Evolutionary conservation across 2,329 filamentous ascomycete genomes (phyloP).

Genomic region (Pseudogymnoascus sp.): DNA sequence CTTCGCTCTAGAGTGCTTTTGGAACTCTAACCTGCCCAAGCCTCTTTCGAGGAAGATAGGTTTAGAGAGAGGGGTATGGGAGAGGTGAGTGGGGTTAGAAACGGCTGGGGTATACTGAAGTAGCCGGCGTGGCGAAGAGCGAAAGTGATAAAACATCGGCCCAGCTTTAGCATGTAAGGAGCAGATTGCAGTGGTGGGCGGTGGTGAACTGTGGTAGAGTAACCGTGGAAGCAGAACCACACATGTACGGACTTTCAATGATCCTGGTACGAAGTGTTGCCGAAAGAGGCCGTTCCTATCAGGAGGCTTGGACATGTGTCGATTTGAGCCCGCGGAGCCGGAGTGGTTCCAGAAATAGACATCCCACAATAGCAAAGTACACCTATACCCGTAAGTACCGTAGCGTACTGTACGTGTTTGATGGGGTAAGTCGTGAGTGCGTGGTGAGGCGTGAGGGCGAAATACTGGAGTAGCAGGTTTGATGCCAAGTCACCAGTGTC

Average conservation of each 20-base stretch:
- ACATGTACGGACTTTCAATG: conserved; percentile 5
- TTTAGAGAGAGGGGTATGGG: neutral
- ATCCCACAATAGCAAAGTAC: neutral
- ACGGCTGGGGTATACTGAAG: neutral
- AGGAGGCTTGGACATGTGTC: neutral
- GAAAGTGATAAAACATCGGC: conserved; percentile 6
- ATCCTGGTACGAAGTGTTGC: neutral
- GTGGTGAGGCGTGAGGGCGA: neutral
- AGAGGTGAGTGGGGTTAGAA: neutral
- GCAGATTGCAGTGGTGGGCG: neutral
- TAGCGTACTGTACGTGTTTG: neutral
- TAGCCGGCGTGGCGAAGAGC: neutral
- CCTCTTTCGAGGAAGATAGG: neutral
- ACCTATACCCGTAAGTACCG: neutral
- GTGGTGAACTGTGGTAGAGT: neutral
- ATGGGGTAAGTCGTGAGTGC: neutral
- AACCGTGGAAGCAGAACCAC: neutral
- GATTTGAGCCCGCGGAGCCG: conserved; percentile 6
- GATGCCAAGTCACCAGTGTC: conserved; percentile 2
- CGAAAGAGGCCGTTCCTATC: conserved; percentile 9
- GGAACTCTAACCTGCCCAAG: conserved; percentile 8
- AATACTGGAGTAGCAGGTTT: conserved; percentile 8
- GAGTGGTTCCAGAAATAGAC: conserved; percentile 6
- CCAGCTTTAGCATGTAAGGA: conserved; percentile 7
- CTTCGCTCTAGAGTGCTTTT: conserved; percentile 7